Percentiles rank a stretch among this genome's conserved stretches.
phyloP scores from a whole-genome alignment of 208 protist species.

The Leishmania mexicana region DNA sequence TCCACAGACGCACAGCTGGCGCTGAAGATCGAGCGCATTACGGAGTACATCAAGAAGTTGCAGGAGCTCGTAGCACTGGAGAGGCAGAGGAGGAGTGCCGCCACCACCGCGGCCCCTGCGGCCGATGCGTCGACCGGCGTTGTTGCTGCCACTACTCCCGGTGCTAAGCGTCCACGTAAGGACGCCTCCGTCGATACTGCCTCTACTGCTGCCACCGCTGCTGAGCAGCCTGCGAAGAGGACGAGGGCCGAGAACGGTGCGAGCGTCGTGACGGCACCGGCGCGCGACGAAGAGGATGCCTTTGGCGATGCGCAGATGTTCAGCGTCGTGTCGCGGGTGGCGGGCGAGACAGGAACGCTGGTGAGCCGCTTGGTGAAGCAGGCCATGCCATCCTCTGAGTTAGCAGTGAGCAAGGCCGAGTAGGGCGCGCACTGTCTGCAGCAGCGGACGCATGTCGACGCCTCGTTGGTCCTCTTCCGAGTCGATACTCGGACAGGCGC shows the following conservation, averaged over 20 bases:
- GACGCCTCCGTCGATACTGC: not conserved
- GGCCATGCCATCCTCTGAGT: constrained; percentile 4
- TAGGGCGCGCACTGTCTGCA: not conserved
- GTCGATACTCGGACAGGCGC: not conserved
- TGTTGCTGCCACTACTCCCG: not conserved
- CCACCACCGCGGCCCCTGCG: not conserved
- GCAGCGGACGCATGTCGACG: not conserved
- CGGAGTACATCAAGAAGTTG: constrained; percentile 87
- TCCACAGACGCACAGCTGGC: constrained; percentile 63
- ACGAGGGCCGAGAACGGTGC: not conserved
- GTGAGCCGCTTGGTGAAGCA: constrained; percentile 42
- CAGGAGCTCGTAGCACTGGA: constrained; percentile 74
- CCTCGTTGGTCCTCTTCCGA: not conserved
- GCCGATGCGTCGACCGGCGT: not conserved
- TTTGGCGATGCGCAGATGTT: constrained; percentile 62
- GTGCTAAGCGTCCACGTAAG: constrained; percentile 8
- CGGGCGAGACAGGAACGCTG: constrained; percentile 34
- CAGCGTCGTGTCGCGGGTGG: constrained; percentile 40
- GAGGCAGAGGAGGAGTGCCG: constrained; percentile 12
- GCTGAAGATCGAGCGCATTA: constrained; percentile 87
- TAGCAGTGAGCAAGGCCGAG: not conserved
- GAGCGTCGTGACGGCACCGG: not conserved
- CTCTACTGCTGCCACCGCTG: not conserved
- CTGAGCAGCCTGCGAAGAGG: constrained; percentile 4
- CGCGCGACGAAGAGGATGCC: constrained; percentile 11